Conservation (phyloP, 2,329 filamentous ascomycete genomes). For the Aschersonia sp. region DNA sequence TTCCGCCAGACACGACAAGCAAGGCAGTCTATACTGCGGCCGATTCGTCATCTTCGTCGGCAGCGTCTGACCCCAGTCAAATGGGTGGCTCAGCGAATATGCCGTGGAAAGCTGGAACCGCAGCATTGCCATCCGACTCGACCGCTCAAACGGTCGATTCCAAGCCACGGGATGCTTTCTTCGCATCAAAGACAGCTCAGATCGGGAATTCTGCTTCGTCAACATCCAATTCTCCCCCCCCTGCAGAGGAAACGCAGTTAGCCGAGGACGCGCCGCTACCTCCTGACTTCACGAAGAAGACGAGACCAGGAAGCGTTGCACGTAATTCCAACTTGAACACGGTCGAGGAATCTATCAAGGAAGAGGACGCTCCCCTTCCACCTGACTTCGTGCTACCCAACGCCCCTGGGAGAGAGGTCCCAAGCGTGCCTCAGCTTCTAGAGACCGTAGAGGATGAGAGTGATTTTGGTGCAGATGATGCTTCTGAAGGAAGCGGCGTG, state of each 20-base stretch:
- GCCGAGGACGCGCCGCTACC: slow-evolving; percentile 15
- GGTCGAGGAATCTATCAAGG: slow-evolving; percentile 11
- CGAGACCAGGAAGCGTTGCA: slow-evolving; percentile 5
- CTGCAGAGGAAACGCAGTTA: neutral
- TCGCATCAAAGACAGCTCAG: slow-evolving; percentile 4
- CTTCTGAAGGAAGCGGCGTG: slow-evolving; percentile 44
- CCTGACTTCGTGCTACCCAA: slow-evolving; percentile 20
- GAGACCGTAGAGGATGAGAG: slow-evolving; percentile 25
- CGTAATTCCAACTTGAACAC: slow-evolving; percentile 26
- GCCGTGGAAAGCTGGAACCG: slow-evolving; percentile 16
- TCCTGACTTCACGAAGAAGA: slow-evolving; percentile 13
- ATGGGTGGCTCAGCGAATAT: slow-evolving; percentile 15
- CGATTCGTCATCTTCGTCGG: slow-evolving; percentile 38
- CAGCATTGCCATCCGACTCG: slow-evolving; percentile 28
- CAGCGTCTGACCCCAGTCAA: slow-evolving; percentile 20
- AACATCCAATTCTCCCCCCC: neutral
- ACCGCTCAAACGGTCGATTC: slow-evolving; percentile 9
- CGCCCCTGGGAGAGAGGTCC: slow-evolving; percentile 15
- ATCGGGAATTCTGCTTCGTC: neutral
- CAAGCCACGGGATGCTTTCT: slow-evolving; percentile 3
- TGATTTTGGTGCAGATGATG: slow-evolving; percentile 28
- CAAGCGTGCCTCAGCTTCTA: slow-evolving; percentile 20
- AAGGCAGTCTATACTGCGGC: slow-evolving; percentile 33
- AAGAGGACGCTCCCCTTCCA: slow-evolving; percentile 24
- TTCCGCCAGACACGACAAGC: slow-evolving; percentile 42